Evolutionary conservation across 1,284 basidiomycete genomes (phyloP), one percentile per base, ranked within the genome.

Genomic region (Phylloboletellus chloephorus): DNA sequence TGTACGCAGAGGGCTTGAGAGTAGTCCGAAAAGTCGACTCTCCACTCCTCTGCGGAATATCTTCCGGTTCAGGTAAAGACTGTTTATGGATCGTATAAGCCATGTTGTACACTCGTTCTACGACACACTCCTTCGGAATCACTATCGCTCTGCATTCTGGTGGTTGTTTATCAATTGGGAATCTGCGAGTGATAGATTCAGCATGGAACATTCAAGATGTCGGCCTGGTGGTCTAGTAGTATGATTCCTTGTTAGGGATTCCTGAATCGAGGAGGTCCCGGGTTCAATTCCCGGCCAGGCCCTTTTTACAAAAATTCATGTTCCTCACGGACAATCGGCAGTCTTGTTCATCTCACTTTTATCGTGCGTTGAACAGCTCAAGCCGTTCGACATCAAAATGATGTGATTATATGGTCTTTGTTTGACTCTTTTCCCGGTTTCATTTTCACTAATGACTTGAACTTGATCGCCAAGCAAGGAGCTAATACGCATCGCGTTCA

Each of bases 281-380:
- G 80, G 81, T 82, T 84, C 81, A 82, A 82, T 82, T 82, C 80
- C 79, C 78, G 76, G 79, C 76, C 74, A 82, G 78, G 80, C 79
- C 80, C 79, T n/a, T n/a, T n/a, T n/a, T n/a, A n/a, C n/a, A n/a
- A n/a, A n/a, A n/a, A n/a, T n/a, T n/a, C n/a, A n/a, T n/a, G n/a
- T n/a, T n/a, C n/a, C n/a, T n/a, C n/a, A n/a, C n/a, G n/a, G n/a
- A n/a, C n/a, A n/a, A n/a, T n/a, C n/a, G n/a, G n/a, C n/a, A n/a
- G n/a, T n/a, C n/a, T n/a, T n/a, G n/a, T n/a, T n/a, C n/a, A n/a
- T n/a, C n/a, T n/a, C n/a, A n/a, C n/a, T n/a, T 13, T 28, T 4
- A 28, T 10, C n/a, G 26, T 12, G 7, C 26, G 26, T 10, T 10
- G 26, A 8, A 28, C 26, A 28, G n/a, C n/a, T n/a, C n/a, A n/a